Conservation (phyloP, 257 asterid species). For the Ocimum tenuiflorum region DNA sequence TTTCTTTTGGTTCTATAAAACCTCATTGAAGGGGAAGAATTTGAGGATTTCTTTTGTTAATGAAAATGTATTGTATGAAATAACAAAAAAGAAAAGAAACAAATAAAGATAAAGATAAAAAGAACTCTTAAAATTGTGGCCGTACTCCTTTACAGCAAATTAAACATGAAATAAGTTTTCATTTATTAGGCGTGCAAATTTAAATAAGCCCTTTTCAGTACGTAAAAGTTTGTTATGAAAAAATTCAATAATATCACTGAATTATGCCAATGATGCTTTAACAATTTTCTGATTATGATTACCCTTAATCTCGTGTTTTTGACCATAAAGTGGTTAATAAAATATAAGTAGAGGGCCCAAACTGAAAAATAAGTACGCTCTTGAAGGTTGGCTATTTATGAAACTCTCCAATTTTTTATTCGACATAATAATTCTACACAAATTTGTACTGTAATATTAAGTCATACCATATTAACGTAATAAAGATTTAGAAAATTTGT, state of each 20-base stretch:
- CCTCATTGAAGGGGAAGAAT: too few relatives aligned
- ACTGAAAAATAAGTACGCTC: constrained; percentile 10
- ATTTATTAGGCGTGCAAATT: constrained; percentile 22
- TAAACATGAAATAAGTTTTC: constrained; percentile 12
- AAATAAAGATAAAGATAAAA: not conserved
- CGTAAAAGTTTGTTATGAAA: not conserved
- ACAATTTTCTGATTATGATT: constrained; percentile 11
- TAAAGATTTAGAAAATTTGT: too few relatives aligned
- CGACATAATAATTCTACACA: too few relatives aligned
- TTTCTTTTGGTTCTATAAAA: too few relatives aligned
- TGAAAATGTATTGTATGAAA: too few relatives aligned
- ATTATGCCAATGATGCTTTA: constrained; percentile 23
- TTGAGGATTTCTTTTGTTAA: too few relatives aligned
- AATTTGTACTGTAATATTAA: too few relatives aligned
- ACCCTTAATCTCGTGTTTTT: constrained; percentile 18
- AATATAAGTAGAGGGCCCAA: constrained; percentile 20
- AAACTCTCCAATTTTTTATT: too few relatives aligned
- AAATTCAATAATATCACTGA: constrained; percentile 6
- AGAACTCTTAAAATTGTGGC: not conserved
- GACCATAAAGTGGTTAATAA: constrained; percentile 21
- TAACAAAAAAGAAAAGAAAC: too few relatives aligned
- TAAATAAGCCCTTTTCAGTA: constrained; percentile 1
- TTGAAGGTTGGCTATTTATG: constrained; percentile 14
- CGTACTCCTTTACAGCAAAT: constrained; percentile 11
- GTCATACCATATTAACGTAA: too few relatives aligned